Evolutionary conservation across 2,329 filamentous ascomycete genomes (phyloP).

Genomic region (Triangularia setosa): DNA sequence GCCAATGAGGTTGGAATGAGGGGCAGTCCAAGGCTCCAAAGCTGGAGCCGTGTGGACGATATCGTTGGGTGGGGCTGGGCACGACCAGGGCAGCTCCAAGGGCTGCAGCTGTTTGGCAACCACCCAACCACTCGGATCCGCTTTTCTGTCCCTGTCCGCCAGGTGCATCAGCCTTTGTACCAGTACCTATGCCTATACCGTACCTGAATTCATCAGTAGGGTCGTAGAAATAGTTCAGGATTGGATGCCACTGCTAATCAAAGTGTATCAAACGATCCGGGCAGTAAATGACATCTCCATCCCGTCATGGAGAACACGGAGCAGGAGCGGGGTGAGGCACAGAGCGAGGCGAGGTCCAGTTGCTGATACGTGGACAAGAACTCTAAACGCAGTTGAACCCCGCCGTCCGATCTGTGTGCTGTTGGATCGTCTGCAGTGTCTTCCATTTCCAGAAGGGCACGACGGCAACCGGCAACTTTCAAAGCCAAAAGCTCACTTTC

Average conservation of each 20-base stretch:
- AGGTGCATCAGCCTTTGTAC: constrained; percentile 8
- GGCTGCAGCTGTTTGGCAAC: constrained; percentile 22
- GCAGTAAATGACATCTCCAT: neutral
- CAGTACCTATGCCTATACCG: constrained; percentile 7
- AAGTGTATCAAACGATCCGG: neutral
- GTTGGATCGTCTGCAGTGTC: neutral
- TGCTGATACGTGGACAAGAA: too few relatives aligned
- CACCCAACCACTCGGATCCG: constrained; percentile 22
- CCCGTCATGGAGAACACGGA: neutral
- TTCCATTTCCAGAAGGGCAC: neutral
- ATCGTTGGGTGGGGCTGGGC: constrained; percentile 17
- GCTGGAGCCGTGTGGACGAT: constrained; percentile 17
- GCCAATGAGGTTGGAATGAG: constrained; percentile 14
- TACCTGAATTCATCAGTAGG: too few relatives aligned
- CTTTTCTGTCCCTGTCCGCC: constrained; percentile 14
- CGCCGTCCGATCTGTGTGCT: neutral
- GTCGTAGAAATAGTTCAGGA: neutral
- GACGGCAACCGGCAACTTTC: neutral
- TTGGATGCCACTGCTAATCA: neutral
- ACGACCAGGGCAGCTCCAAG: constrained; percentile 10
- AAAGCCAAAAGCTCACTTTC: neutral
- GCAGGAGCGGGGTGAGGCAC: too few relatives aligned
- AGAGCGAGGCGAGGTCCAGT: neutral
- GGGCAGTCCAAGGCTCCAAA: neutral
- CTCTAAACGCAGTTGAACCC: neutral